phyloP scores from a whole-genome alignment of 768 basidiomycete genomes.

The Russula vinacea region DNA sequence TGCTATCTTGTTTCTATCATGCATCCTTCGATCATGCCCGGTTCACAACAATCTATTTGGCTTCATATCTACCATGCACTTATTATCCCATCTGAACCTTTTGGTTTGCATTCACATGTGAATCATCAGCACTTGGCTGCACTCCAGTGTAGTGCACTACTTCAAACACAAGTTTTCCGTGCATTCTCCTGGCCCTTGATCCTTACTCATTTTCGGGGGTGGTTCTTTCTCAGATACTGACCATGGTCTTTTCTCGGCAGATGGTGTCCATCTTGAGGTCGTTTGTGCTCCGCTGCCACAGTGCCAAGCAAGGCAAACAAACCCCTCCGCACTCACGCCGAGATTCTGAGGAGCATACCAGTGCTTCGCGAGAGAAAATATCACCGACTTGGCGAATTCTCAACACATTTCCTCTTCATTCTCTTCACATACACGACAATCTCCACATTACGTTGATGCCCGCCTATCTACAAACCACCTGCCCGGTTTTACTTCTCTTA shows the following conservation, averaged over 20 bases:
- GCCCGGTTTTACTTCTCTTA: constrained; percentile 5
- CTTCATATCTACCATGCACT: background rate
- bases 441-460: constrained; percentile 9
- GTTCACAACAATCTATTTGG: constrained; percentile 5
- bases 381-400: background rate
- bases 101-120: no score
- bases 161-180: background rate
- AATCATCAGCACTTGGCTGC: no score
- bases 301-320: no score
- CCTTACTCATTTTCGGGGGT: no score
- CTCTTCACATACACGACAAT: constrained; percentile 11
- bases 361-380: no score
- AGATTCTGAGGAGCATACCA: no score
- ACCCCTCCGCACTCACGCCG: no score
- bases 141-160: background rate
- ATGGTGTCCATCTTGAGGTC: no score
- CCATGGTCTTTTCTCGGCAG: no score
- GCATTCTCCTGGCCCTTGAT: background rate
- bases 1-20: constrained; percentile 3
- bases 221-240: no score
- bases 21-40: constrained; percentile 1
- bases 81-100: background rate
- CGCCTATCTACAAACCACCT: constrained; percentile 13
- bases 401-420: constrained; percentile 10
- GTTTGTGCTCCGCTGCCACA: no score